These are phyloP conservation scores for Fusarium sp. DNA, from an alignment of 2,329 filamentous ascomycete genomes.

Conservation along the genomic window DNA sequence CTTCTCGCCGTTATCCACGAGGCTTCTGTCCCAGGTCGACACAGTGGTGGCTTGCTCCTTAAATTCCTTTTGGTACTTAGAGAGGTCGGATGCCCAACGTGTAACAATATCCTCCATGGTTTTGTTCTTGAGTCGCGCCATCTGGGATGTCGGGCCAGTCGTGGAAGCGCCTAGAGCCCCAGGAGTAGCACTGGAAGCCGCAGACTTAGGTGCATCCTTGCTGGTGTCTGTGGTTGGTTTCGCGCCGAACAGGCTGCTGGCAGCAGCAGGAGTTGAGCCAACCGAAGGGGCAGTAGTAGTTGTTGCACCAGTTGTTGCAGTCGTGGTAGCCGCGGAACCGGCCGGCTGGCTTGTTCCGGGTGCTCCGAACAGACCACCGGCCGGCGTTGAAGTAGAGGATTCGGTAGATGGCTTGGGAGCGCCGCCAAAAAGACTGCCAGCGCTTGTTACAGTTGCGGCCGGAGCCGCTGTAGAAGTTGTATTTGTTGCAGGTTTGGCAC, in stretches of 20 bases:
- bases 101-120: slow-evolving; percentile 99
- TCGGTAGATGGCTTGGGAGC: slow-evolving; percentile 40
- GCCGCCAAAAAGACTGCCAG: slow-evolving; percentile 44
- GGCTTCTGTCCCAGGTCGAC: slow-evolving; percentile 88
- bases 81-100: slow-evolving; percentile 93
- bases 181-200: slow-evolving; percentile 47
- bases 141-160: slow-evolving; percentile 81
- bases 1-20: slow-evolving; percentile 95
- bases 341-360: slow-evolving; percentile 36
- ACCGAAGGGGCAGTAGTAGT: slow-evolving; percentile 45
- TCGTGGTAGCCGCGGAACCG: slow-evolving; percentile 42
- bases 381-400: slow-evolving; percentile 39
- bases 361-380: slow-evolving; percentile 44
- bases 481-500: slow-evolving; percentile 46
- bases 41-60: slow-evolving; percentile 89
- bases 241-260: slow-evolving; percentile 50
- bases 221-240: slow-evolving; percentile 49
- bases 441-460: slow-evolving; percentile 38
- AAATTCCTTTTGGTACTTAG: slow-evolving; percentile 97
- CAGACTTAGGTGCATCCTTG: slow-evolving; percentile 48
- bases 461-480: slow-evolving; percentile 47
- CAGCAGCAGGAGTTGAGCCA: slow-evolving; percentile 47
- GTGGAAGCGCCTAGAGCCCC: slow-evolving; percentile 76
- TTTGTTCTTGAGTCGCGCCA: slow-evolving; percentile 95
- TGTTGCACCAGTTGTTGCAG: slow-evolving; percentile 39